phyloP scores from a whole-genome alignment of 768 basidiomycete species.

The Rhodosporidiobolus odoratus region DNA sequence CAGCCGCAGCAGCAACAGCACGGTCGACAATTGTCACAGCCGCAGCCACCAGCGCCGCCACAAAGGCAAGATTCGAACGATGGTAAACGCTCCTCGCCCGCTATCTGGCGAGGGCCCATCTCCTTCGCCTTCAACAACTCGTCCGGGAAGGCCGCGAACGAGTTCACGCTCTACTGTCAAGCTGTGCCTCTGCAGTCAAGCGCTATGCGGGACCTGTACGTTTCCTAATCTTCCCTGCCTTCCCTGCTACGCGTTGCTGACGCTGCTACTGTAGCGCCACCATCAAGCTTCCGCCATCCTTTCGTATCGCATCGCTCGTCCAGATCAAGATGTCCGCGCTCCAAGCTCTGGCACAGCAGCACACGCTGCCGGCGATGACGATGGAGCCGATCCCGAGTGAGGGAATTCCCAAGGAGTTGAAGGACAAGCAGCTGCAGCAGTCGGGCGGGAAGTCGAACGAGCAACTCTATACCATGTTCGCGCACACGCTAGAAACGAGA shows the following conservation, averaged over 20 bases:
- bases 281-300: slow-evolving; percentile 18
- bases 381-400: slow-evolving; percentile 23
- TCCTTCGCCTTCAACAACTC: slow-evolving; percentile 17
- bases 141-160: not conserved
- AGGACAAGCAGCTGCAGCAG: slow-evolving; percentile 12
- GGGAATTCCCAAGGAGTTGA: slow-evolving; percentile 14
- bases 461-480: slow-evolving; percentile 28
- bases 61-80: slow-evolving; percentile 6
- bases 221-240: not conserved
- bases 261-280: slow-evolving; percentile 4
- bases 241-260: not conserved
- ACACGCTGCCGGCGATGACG: slow-evolving; percentile 30
- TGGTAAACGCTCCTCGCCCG: not conserved
- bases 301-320: slow-evolving; percentile 18
- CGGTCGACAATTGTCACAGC: not conserved
- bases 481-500: slow-evolving; percentile 25
- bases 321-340: slow-evolving; percentile 24
- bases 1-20: slow-evolving; percentile 1
- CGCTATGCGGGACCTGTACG: slow-evolving; percentile 27
- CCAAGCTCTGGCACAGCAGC: slow-evolving; percentile 30
- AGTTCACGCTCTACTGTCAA: slow-evolving; percentile 29
- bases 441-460: slow-evolving; percentile 27
- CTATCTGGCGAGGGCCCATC: slow-evolving; percentile 29
- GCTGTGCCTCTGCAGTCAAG: slow-evolving; percentile 29
- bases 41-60: not conserved